Base-by-base conservation (phyloP, 176 grass and related monocot genomes). In the Avena insularis region DNA sequence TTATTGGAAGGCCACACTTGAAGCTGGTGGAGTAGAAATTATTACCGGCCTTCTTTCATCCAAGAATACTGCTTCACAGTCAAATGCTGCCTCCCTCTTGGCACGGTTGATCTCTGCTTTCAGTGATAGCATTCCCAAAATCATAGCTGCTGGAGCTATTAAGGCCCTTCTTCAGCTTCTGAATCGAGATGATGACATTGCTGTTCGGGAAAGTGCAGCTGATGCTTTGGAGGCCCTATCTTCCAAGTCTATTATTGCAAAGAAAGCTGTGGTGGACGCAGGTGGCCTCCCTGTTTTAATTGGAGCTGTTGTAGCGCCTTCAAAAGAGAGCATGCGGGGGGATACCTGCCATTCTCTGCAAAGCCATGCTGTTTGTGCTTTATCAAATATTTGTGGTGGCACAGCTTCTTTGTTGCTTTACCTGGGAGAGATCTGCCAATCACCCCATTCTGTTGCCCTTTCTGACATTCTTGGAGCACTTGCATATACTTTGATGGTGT, bases 161-260 rank as follows among this genome's bases (percentile, higher is more conserved):
- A 98, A 93, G 82, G 93, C 90, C 31, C 88, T 98, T 19, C 90
- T 98, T 83, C 88, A 90, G 76, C 92, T 98, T 81, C 79, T 98
- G 70, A 90, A 95, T 75, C 81, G 63, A 79, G 93, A 95, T 19
- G 95, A 98, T 84, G 87, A 94, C 84, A 98, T 95, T 89, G 93
- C 92, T 62, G 92, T 95, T 62, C 90, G 93, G 45, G 93, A 93
- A 83, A 95, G 96, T 91, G 96, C 93, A 10, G 96, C 92, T 85
- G 96, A 98, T 94, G 96, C 96, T 92, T 92, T 95, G 82, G 93
- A 98, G 86, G 93, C 92, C 56, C 74, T 98, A 33, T 94, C 93
- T 75, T 97, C 85, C 51, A 98, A 94, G 73, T 98, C 96, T 82
- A 92, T 74, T 83, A 87, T 89, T 84, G 93, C 92, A 90, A 98